These are phyloP conservation scores for Kodamaea kakaduensis DNA, from an alignment of 805 yeast genomes.

Conservation along the genomic window DNA sequence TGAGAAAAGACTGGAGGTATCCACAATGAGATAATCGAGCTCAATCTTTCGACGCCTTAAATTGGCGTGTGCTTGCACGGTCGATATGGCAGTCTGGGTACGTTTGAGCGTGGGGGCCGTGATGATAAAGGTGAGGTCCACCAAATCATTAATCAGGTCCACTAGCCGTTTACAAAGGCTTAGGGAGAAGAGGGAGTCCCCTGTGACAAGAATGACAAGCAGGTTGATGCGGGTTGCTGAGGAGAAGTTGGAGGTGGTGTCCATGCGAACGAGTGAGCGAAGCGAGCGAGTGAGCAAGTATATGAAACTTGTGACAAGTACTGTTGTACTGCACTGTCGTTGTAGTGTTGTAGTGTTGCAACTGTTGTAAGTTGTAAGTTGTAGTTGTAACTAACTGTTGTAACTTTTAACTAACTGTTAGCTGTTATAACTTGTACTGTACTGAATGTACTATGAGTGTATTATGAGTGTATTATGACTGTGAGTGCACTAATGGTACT, in stretches of 20 bases:
- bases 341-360: too few relatives aligned
- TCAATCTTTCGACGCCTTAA: constrained; percentile 57
- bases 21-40: constrained; percentile 83
- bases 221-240: constrained; percentile 8
- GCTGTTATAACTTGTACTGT: too few relatives aligned
- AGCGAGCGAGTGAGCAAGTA: too few relatives aligned
- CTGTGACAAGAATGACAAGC: constrained; percentile 9
- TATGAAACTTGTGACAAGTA: too few relatives aligned
- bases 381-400: too few relatives aligned
- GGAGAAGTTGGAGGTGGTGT: constrained; percentile 6
- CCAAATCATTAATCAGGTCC: constrained; percentile 2
- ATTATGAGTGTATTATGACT: too few relatives aligned
- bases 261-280: too few relatives aligned
- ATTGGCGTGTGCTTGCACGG: constrained; percentile 34
- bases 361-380: too few relatives aligned
- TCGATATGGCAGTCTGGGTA: constrained; percentile 66
- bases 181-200: constrained; percentile 9
- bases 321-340: too few relatives aligned
- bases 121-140: constrained; percentile 65
- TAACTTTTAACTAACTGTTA: too few relatives aligned
- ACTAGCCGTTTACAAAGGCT: constrained; percentile 8
- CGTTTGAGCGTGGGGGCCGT: constrained; percentile 86
- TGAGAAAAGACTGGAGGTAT: constrained; percentile 84
- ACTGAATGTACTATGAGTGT: too few relatives aligned
- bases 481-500: too few relatives aligned